Conservation (phyloP, 345 rosid genomes). For the Gossypium australe region DNA sequence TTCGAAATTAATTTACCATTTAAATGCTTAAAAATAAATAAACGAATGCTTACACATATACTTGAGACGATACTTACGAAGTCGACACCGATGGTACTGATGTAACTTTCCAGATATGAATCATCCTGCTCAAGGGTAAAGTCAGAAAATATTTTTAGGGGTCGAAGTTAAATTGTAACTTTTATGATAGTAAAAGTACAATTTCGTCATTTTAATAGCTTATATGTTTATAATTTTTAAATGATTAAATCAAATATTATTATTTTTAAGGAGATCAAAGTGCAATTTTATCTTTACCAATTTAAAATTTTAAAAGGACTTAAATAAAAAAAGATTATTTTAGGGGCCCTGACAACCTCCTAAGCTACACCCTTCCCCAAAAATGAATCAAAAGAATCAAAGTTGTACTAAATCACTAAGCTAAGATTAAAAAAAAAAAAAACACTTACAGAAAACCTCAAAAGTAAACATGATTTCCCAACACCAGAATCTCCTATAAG, state of each 20-base stretch:
- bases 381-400: neutral
- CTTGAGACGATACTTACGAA: constrained; percentile 35
- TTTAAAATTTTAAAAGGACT: too few species aligned
- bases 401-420: neutral
- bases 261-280: fast-evolving
- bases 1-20: neutral
- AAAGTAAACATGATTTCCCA: constrained; percentile 47
- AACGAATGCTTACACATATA: neutral
- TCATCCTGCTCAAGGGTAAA: constrained; percentile 34
- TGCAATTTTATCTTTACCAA: too few species aligned
- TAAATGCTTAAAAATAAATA: neutral
- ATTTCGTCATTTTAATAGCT: too few species aligned
- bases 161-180: too few species aligned
- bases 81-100: constrained; percentile 75
- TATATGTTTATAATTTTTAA: too few species aligned
- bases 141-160: too few species aligned
- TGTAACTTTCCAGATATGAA: constrained; percentile 63
- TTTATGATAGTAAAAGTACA: too few species aligned
- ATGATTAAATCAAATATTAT: too few species aligned
- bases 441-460: constrained; percentile 51
- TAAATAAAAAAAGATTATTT: too few species aligned
- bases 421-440: neutral
- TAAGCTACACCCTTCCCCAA: neutral
- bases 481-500: constrained; percentile 23
- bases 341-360: too few species aligned